These are phyloP conservation scores for Solanum etuberosum DNA, from an alignment of 257 asterid genomes.

Conservation along the genomic window DNA sequence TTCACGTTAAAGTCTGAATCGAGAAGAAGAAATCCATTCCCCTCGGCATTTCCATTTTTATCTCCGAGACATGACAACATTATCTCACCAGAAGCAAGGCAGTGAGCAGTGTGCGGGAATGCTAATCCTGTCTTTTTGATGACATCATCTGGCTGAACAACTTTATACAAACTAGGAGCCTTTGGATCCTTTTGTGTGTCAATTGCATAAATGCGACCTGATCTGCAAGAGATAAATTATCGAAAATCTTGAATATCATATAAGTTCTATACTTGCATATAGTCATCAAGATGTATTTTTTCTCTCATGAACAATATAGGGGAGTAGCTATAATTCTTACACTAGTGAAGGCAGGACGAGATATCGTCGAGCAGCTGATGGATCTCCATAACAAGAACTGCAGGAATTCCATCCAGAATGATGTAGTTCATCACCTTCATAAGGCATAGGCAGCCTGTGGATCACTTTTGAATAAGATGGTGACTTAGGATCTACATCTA, in stretches of 20 bases:
- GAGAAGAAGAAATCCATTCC: constrained; percentile 87
- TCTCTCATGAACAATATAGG: not conserved
- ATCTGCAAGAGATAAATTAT: constrained; percentile 32
- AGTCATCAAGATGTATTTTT: not conserved
- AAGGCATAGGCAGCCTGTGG: constrained; percentile 94
- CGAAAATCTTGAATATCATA: not conserved
- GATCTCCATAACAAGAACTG: constrained; percentile 90
- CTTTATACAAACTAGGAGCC: constrained; percentile 71
- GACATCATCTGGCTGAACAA: constrained; percentile 68
- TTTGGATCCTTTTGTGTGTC: constrained; percentile 73
- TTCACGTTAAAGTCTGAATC: constrained; percentile 86
- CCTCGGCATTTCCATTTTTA: constrained; percentile 90
- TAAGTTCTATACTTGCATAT: not conserved
- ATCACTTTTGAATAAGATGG: constrained; percentile 69
- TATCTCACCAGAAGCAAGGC: constrained; percentile 95
- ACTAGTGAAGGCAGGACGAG: constrained; percentile 83
- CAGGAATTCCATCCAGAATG: constrained; percentile 99
- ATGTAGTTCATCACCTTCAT: constrained; percentile 74
- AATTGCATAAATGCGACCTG: constrained; percentile 90
- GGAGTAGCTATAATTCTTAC: constrained; percentile 25
- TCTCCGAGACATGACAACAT: constrained; percentile 98
- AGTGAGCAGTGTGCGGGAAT: constrained; percentile 92
- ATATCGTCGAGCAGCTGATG: constrained; percentile 58
- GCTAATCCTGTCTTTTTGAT: constrained; percentile 83
- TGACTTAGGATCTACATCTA: constrained; percentile 81